These are phyloP conservation scores for Hypoxylon rickii DNA, from an alignment of 495 filamentous ascomycete genomes.

Conservation along the genomic window DNA sequence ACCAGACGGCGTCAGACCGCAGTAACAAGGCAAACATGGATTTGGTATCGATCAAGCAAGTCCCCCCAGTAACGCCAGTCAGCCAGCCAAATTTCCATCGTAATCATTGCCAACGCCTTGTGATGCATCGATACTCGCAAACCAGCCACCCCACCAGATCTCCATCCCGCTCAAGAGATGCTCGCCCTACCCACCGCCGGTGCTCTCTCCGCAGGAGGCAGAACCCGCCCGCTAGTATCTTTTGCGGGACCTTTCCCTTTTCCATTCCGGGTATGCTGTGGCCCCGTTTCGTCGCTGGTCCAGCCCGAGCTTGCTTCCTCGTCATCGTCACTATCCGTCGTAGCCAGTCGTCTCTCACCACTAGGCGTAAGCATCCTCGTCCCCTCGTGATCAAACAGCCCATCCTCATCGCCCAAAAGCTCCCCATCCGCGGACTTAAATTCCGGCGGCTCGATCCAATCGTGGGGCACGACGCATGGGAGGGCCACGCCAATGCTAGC, in stretches of 20 bases:
- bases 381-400: conserved; percentile 51
- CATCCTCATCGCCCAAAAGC: conserved; percentile 61
- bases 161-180: conserved; percentile 29
- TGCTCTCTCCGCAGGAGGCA: conserved; percentile 50
- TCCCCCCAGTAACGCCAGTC: conserved; percentile 22
- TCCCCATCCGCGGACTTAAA: conserved; percentile 72
- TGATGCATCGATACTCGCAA: conserved; percentile 11
- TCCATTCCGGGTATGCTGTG: conserved; percentile 29
- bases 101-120: conserved; percentile 30
- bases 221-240: conserved; percentile 45
- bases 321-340: conserved; percentile 17
- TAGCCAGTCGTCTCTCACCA: conserved; percentile 21
- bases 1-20: neutral
- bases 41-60: conserved; percentile 32
- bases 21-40: neutral
- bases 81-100: conserved; percentile 14
- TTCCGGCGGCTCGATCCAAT: conserved; percentile 79
- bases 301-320: conserved; percentile 23
- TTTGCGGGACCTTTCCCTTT: conserved; percentile 40
- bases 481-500: conserved; percentile 74
- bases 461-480: conserved; percentile 77
- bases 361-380: conserved; percentile 56
- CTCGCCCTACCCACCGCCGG: conserved; percentile 37
- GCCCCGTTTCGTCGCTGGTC: conserved; percentile 37
- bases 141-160: conserved; percentile 33